A percentile compares a stretch with the other conserved stretches of the same genome.
Conservation (phyloP, 495 filamentous ascomycete genomes). For the Chlorociboria aeruginascens region DNA sequence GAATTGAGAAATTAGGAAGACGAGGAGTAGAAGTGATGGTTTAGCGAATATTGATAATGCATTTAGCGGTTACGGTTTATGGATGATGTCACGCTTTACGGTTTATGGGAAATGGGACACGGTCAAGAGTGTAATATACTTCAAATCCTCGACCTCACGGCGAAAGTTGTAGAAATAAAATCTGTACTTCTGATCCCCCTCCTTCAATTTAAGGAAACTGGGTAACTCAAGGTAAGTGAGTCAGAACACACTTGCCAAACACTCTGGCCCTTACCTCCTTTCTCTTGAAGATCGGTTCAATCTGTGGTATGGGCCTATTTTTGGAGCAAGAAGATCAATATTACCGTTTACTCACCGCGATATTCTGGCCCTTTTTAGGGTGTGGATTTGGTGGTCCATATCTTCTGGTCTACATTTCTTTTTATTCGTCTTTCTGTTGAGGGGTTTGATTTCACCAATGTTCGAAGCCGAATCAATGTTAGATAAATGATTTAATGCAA, state of each 20-base stretch:
- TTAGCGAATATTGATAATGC: neutral
- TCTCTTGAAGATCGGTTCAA: constrained; percentile 40
- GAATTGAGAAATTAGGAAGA: constrained; percentile 44
- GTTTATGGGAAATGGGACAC: neutral
- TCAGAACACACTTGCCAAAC: constrained; percentile 48
- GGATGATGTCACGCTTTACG: neutral
- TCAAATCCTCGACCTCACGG: neutral
- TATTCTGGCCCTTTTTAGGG: constrained; percentile 35
- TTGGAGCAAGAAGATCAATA: constrained; percentile 66
- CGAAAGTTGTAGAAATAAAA: neutral
- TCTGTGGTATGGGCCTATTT: constrained; percentile 81
- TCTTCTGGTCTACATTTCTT: constrained; percentile 25
- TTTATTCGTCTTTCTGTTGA: neutral
- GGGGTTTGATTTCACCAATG: too few relatives aligned
- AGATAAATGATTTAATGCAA: too few relatives aligned
- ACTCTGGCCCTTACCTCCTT: constrained; percentile 77
- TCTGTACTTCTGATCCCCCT: too few relatives aligned
- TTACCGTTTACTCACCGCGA: constrained; percentile 59
- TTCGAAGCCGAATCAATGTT: too few relatives aligned
- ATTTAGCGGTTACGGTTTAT: neutral
- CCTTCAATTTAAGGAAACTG: too few relatives aligned
- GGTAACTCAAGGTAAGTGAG: neutral
- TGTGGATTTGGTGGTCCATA: constrained; percentile 67
- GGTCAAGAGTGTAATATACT: neutral
- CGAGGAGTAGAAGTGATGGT: neutral